Conservation (phyloP, 768 basidiomycete species). For the Rhizopogon rudus region DNA sequence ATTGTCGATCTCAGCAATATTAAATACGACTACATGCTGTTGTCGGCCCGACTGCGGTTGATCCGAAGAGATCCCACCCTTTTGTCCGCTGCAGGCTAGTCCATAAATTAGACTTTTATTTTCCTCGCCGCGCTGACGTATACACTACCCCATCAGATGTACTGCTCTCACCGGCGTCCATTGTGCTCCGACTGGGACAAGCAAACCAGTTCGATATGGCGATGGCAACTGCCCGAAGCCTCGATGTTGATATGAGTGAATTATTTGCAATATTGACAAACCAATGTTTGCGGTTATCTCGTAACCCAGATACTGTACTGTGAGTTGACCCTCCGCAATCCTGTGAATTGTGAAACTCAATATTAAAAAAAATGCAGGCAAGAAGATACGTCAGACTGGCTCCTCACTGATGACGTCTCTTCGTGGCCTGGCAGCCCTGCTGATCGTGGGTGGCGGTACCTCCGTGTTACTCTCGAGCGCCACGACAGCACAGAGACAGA, state of each 20-base stretch:
- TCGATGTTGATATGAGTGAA: constrained; percentile 84
- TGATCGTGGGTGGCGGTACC: constrained; percentile 84
- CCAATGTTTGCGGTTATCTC: constrained; percentile 75
- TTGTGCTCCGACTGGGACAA: constrained; percentile 77
- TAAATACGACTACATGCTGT: constrained; percentile 68
- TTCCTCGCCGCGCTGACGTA: neutral
- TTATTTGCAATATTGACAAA: constrained; percentile 72
- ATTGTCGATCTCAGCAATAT: constrained; percentile 78
- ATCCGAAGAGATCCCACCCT: constrained; percentile 61
- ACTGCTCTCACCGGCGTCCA: constrained; percentile 51
- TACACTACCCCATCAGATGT: constrained; percentile 37
- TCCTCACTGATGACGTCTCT: constrained; percentile 72
- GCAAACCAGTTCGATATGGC: constrained; percentile 76
- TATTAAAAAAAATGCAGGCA: constrained; percentile 37
- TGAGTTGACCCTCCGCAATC: constrained; percentile 28
- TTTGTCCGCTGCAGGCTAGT: constrained; percentile 61
- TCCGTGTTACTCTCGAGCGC: constrained; percentile 73
- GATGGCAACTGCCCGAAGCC: constrained; percentile 65
- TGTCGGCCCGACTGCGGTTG: constrained; percentile 75
- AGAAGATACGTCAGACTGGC: constrained; percentile 75
- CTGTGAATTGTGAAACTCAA: constrained; percentile 3
- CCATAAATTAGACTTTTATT: constrained; percentile 1
- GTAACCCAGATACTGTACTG: constrained; percentile 55
- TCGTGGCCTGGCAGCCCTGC: constrained; percentile 81
- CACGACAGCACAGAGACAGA: constrained; percentile 72